phyloP scores from a whole-genome alignment of 768 basidiomycete genomes.

The Polyporus arcularius region DNA sequence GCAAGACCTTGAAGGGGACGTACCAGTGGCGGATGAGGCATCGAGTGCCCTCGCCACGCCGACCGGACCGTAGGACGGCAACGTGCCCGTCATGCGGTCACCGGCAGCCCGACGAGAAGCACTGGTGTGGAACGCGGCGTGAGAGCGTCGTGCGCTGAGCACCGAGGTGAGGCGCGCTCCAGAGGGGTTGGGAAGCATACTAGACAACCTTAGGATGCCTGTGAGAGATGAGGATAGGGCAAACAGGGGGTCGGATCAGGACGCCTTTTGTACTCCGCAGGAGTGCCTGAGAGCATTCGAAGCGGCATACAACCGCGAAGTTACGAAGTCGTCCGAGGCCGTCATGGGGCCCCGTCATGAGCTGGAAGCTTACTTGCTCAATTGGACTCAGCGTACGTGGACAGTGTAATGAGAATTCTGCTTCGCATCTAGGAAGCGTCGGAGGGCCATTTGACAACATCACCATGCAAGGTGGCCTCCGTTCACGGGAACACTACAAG shows the following conservation, averaged over 20 bases:
- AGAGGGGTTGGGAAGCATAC: neutral
- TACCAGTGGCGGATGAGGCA: conserved; percentile 49
- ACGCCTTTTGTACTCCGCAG: no score
- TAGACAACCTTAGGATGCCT: no score
- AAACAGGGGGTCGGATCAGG: no score
- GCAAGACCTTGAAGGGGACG: neutral
- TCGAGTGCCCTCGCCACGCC: conserved; percentile 61
- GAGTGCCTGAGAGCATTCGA: no score
- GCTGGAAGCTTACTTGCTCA: neutral
- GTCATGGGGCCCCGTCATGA: no score
- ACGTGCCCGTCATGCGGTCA: conserved; percentile 26
- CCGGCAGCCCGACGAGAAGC: neutral
- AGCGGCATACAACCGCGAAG: no score
- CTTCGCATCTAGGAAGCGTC: no score
- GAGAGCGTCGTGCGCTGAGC: neutral
- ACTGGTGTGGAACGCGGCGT: conserved; percentile 7
- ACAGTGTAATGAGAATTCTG: no score
- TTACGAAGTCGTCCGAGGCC: no score
- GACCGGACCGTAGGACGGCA: conserved; percentile 62
- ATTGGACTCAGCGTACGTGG: no score
- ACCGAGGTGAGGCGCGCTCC: neutral
- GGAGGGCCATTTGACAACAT: neutral
- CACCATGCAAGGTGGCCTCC: conserved; percentile 66
- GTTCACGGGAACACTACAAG: conserved; percentile 52
- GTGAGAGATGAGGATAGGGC: no score